Evolutionary conservation across 805 yeast species (phyloP).

Genomic region (Blastobotrys attinorum): DNA sequence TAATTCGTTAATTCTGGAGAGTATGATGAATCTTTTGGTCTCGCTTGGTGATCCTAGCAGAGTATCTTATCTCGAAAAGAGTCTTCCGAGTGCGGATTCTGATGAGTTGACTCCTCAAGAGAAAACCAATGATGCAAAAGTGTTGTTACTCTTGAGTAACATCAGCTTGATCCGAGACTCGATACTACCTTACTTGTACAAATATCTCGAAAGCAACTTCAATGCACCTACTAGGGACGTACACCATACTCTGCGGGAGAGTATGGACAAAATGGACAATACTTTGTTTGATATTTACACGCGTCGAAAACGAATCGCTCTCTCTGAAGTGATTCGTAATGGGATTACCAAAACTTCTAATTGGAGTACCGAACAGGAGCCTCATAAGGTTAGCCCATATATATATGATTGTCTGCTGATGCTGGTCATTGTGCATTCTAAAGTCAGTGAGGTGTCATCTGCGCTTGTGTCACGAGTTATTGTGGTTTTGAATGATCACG

Average conservation of each 20-base stretch:
- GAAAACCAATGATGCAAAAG: constrained; percentile 42
- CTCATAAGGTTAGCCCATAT: constrained; percentile 32
- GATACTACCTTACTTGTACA: constrained; percentile 42
- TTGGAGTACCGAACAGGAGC: constrained; percentile 33
- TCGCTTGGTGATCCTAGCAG: constrained; percentile 11
- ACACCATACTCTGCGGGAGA: constrained; percentile 37
- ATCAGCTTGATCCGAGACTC: constrained; percentile 39
- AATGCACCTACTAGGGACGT: constrained; percentile 37
- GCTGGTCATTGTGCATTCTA: constrained; percentile 45
- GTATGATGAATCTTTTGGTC: constrained; percentile 24
- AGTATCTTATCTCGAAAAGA: constrained; percentile 4
- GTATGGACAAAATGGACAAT: constrained; percentile 42
- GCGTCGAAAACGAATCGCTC: constrained; percentile 37
- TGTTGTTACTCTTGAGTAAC: constrained; percentile 47
- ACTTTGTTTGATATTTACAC: constrained; percentile 48
- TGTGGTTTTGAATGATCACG: constrained; percentile 38
- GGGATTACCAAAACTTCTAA: constrained; percentile 31
- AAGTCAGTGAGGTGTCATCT: constrained; percentile 41
- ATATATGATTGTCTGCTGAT: constrained; percentile 43
- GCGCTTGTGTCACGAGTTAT: constrained; percentile 39
- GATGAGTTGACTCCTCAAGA: constrained; percentile 34
- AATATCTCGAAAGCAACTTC: constrained; percentile 44
- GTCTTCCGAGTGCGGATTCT: constrained; percentile 23
- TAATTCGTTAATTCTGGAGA: constrained; percentile 27
- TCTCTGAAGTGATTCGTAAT: constrained; percentile 34